phyloP scores from a whole-genome alignment of 495 filamentous ascomycete species.

The Hyaloscypha variabilis region DNA sequence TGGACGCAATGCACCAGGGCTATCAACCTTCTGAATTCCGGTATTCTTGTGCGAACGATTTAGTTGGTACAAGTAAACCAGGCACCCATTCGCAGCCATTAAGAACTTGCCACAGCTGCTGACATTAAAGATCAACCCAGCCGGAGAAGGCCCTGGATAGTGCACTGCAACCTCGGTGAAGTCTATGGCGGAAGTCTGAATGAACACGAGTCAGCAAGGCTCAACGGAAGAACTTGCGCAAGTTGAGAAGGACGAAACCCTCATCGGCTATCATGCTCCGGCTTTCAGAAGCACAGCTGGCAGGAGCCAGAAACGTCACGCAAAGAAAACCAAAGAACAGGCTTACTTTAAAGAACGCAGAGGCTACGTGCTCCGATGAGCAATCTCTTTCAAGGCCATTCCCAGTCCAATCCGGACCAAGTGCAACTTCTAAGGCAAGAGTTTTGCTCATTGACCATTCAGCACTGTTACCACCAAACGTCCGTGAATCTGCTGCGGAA shows the following conservation, averaged over 20 bases:
- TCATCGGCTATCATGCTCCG: too few relatives aligned
- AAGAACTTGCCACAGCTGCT: conserved; percentile 65
- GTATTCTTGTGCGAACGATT: conserved; percentile 23
- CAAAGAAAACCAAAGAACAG: neutral
- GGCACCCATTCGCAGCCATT: conserved; percentile 56
- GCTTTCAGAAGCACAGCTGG: too few relatives aligned
- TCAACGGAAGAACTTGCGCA: too few relatives aligned
- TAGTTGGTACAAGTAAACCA: conserved; percentile 65
- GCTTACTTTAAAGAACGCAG: neutral
- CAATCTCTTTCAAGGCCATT: conserved; percentile 37
- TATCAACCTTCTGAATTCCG: conserved; percentile 19
- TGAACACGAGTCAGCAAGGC: conserved; percentile 30
- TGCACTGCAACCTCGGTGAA: conserved; percentile 39
- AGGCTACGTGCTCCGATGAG: neutral
- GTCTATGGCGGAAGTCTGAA: conserved; percentile 27
- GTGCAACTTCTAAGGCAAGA: conserved; percentile 62
- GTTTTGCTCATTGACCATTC: conserved; percentile 62
- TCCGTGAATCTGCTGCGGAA: conserved; percentile 35
- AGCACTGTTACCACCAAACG: conserved; percentile 35
- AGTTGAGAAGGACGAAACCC: too few relatives aligned
- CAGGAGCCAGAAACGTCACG: too few relatives aligned
- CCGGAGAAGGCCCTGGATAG: conserved; percentile 16
- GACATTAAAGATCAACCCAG: conserved; percentile 49
- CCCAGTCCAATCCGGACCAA: conserved; percentile 51
- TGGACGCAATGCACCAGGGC: conserved; percentile 39